These are phyloP conservation scores for Trichophyton benhamiae DNA, from an alignment of 2,329 filamentous ascomycete genomes.

Conservation along the genomic window DNA sequence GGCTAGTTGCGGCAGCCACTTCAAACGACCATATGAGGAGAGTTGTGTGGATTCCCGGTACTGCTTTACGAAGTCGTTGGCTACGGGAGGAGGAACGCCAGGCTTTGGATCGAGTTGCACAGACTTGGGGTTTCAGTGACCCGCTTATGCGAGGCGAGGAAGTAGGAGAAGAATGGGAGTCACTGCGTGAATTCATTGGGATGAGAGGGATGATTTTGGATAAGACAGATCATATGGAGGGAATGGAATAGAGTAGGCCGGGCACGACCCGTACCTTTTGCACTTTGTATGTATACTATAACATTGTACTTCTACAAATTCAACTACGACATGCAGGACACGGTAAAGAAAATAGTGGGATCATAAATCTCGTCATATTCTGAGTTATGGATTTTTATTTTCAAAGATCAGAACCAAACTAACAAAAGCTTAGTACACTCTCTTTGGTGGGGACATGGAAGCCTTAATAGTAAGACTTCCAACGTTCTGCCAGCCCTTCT, in stretches of 20 bases:
- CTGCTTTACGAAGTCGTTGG: slow-evolving; percentile 70
- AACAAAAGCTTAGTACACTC: slow-evolving; percentile 63
- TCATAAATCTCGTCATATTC: neutral
- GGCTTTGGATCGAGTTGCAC: slow-evolving; percentile 72
- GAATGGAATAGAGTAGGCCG: slow-evolving; percentile 54
- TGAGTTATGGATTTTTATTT: neutral
- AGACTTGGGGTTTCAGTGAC: slow-evolving; percentile 86
- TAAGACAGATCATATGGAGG: slow-evolving; percentile 78
- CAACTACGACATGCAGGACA: neutral
- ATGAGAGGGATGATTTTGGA: slow-evolving; percentile 83
- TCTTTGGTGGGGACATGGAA: slow-evolving; percentile 97
- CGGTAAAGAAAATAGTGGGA: neutral
- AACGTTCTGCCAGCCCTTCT: slow-evolving; percentile 99
- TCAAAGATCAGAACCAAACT: neutral
- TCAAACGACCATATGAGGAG: slow-evolving; percentile 91
- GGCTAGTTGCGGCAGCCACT: slow-evolving; percentile 71
- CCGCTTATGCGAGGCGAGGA: slow-evolving; percentile 71
- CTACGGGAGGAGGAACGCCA: slow-evolving; percentile 79
- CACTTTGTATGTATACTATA: neutral
- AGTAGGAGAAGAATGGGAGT: slow-evolving; percentile 80
- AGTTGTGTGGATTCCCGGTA: slow-evolving; percentile 78
- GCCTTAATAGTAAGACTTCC: slow-evolving; percentile 99
- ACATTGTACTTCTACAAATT: neutral
- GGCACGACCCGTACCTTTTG: neutral
- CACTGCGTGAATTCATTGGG: slow-evolving; percentile 68